A percentile compares a stretch with the other conserved stretches of the same genome.
These are phyloP conservation scores for Heimioporus punctisporus DNA, from an alignment of 1,284 basidiomycete species.

Conservation along the genomic window DNA sequence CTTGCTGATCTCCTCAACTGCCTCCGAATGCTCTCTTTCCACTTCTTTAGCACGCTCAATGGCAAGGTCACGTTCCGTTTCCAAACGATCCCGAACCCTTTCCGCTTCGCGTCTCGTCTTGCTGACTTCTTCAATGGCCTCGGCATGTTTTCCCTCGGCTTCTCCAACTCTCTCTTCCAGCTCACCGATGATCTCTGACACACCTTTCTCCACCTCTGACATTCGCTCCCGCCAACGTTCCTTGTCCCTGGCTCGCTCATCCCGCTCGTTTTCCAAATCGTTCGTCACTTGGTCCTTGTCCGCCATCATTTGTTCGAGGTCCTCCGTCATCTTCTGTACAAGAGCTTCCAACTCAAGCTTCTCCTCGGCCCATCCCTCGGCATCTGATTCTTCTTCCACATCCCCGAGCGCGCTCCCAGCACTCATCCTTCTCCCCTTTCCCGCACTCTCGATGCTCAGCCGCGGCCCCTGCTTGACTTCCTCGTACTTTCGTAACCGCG, in stretches of 20 bases:
- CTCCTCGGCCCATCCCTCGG: slow-evolving; percentile 67
- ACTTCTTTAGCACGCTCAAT: slow-evolving; percentile 41
- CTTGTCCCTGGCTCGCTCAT: slow-evolving; percentile 61
- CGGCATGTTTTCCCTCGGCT: slow-evolving; percentile 48
- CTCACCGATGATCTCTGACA: slow-evolving; percentile 63
- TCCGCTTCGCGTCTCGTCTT: slow-evolving; percentile 48
- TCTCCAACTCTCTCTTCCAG: slow-evolving; percentile 57
- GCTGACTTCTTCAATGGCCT: slow-evolving; percentile 40
- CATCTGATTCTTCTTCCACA: slow-evolving; percentile 60
- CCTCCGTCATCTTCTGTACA: slow-evolving; percentile 51
- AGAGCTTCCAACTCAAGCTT: slow-evolving; percentile 48
- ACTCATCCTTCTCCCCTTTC: slow-evolving; percentile 47
- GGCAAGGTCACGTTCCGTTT: slow-evolving; percentile 56
- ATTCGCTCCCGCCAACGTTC: slow-evolving; percentile 70
- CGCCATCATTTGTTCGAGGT: slow-evolving; percentile 39
- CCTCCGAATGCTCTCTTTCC: slow-evolving; percentile 37
- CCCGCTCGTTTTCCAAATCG: slow-evolving; percentile 51
- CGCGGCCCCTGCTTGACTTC: slow-evolving; percentile 26
- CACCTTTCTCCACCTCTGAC: slow-evolving; percentile 67
- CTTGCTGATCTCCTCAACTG: slow-evolving; percentile 41
- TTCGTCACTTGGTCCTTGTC: slow-evolving; percentile 43
- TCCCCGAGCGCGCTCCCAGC: slow-evolving; percentile 52
- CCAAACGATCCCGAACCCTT: slow-evolving; percentile 41
- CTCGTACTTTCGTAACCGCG: slow-evolving; percentile 50
- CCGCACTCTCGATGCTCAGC: slow-evolving; percentile 23